Base-by-base conservation (phyloP, 768 basidiomycete genomes). In the Dictyophora rubrovolvata region DNA sequence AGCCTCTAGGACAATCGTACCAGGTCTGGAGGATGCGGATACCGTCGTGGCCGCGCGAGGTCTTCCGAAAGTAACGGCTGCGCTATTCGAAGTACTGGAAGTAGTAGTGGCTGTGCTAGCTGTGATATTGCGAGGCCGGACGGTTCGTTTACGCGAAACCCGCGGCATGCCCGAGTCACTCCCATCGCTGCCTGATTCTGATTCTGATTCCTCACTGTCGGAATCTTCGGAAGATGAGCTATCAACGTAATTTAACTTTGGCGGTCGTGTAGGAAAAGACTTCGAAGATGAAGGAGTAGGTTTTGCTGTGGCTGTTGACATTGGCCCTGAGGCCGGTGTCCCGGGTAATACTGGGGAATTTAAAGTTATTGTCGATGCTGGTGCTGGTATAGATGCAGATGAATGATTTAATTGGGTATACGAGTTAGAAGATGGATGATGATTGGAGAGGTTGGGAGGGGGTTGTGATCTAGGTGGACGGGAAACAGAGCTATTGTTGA, bases 281-380 rank as follows among this genome's bases (percentile, higher is more conserved):
- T 85, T 79, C n/a, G 78, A 67, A 7, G 66, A 66, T 6, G 68
- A 72, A 10, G 74, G 71, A 3, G 80, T 75, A 1, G 73, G 70
- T n/a, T 34, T 54, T 50, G 42, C 55, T 21, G 62, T 57, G 28
- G 57, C 42, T 12, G 11, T 11, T 20, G 46, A 22, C 21, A 14
- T 20, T 48, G 82, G 79, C 1, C 84, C 79, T 18, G 78, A 67
- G 7, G 66, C 66, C 5, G 68, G 72, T 11, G 74, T 70, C 4
- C 80, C 75, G 1, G 73, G 69, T n/a, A 21, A 48, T 54, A 28
- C 59, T 23, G 62, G 60, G 28, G 56, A 14, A 34, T 20, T 11
- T n/a, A 17, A 47, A 0, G 18, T 53, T 53, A 7, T 61, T 55
- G 34, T 16, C 62, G 36, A 21, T 12, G 56, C 23, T 20, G 56